Base-by-base conservation (phyloP, 495 filamentous ascomycete species). In the Aspergillus heteromorphus region DNA sequence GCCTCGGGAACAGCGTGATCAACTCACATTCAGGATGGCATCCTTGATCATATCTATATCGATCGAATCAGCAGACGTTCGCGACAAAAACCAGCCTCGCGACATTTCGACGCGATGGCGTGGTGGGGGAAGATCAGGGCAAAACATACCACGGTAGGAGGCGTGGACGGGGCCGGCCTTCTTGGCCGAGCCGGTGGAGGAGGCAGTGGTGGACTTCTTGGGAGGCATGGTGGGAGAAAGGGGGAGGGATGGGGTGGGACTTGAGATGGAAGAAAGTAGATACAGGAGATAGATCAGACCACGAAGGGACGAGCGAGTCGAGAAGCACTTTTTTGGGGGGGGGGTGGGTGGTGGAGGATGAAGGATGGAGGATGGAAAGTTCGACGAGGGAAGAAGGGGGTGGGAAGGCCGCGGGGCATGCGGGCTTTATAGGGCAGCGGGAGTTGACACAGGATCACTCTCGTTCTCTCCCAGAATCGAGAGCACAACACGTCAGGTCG, bases 31-130 rank as follows among this genome's bases (percentile, higher is more conserved):
- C 59, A 83, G 58, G 65, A 87, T 85, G 50, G 83, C 83, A 72
- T 85, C 83, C 70, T 81, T 83, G 71, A 87, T 84, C 83, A 87
- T 82, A 75, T 76, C 76, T 79, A 73, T 73, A 73, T 75, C 48
- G 50, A 49, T 66, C n/a, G 54, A 70, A 75, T 82, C 73, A 80
- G 75, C 66, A 76, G 50, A 63, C 25, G 58, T 65, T 69, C 67
- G 78, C 77, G 78, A 79, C 70, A 53, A 60, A 43, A 62, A 53
- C 40, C 36, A 65, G 67, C 56, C 21, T 29, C 56, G 20, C 25
- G 55, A 62, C 58, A 63, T 54, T 49, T 57, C 58, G 51, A 68
- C 73, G 75, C 75, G 77, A 80, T 73, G 67, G 47, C 56, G 59
- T 71, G 67, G 65, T 61, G 70, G 54, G 17, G 40, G 45, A 74